These are phyloP conservation scores for Aspergillus sclerotiicarbonarius DNA, from an alignment of 495 filamentous ascomycete genomes.

Conservation along the genomic window DNA sequence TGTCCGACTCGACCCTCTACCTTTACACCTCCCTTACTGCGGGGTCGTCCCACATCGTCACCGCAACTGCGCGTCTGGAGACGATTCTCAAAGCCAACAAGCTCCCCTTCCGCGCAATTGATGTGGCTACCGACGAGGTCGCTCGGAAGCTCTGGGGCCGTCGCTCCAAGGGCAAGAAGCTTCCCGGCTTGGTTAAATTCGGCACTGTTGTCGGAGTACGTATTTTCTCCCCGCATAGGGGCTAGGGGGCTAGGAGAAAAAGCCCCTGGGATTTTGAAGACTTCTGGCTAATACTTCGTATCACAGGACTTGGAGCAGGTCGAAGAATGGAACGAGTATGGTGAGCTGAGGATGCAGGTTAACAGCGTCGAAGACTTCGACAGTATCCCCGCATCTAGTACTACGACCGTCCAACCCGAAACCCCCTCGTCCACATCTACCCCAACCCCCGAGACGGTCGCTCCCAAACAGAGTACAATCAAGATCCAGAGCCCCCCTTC, in stretches of 20 bases:
- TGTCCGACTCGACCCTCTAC: conserved; percentile 76
- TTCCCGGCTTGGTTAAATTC: conserved; percentile 86
- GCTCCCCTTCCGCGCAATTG: conserved; percentile 86
- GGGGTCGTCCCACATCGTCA: conserved; percentile 95
- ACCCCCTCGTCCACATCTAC: conserved; percentile 34
- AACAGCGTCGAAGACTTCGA: conserved; percentile 43
- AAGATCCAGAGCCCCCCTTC: conserved; percentile 45
- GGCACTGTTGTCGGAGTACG: conserved; percentile 83
- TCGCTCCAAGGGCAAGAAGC: conserved; percentile 72
- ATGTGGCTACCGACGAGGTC: conserved; percentile 88
- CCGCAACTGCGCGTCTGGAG: conserved; percentile 90
- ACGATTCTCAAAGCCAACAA: conserved; percentile 95
- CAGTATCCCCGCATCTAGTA: conserved; percentile 45
- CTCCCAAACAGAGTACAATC: conserved; percentile 39
- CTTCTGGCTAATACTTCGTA: conserved; percentile 1
- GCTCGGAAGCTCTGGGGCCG: conserved; percentile 90
- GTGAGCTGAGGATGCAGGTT: conserved; percentile 84
- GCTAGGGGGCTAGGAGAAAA: not conserved
- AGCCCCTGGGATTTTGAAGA: not conserved
- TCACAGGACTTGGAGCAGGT: conserved; percentile 83
- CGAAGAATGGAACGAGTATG: conserved; percentile 99
- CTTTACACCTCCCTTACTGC: conserved; percentile 95
- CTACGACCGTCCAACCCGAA: conserved; percentile 31
- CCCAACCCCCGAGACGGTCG: conserved; percentile 32
- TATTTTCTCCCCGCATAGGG: conserved; percentile 19